These are phyloP conservation scores for Centaurea solstitialis DNA, from an alignment of 129 eudicot genomes.

Conservation along the genomic window DNA sequence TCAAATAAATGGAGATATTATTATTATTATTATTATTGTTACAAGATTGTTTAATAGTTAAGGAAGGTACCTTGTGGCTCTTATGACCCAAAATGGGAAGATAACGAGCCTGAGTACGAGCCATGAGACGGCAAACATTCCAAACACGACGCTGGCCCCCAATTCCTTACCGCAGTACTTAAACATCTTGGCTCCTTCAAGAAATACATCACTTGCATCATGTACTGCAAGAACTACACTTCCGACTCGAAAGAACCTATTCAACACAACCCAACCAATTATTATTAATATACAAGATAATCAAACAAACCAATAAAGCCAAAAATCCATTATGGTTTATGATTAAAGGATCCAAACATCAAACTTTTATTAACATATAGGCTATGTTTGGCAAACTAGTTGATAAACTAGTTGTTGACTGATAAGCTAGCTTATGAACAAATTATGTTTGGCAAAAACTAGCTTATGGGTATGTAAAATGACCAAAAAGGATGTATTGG, in stretches of 20 bases:
- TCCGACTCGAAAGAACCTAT: slow-evolving; percentile 72
- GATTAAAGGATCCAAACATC: no score
- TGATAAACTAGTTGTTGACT: no score
- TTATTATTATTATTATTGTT: not conserved
- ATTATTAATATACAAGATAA: no score
- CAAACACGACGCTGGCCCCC: slow-evolving; percentile 71
- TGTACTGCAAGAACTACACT: slow-evolving; percentile 67
- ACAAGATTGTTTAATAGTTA: not conserved
- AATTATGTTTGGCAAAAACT: no score
- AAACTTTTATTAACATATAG: no score
- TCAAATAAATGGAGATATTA: not conserved
- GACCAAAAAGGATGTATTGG: no score
- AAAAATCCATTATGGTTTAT: no score
- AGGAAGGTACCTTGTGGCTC: slow-evolving; percentile 53
- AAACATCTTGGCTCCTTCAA: slow-evolving; percentile 79
- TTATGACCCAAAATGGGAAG: slow-evolving; percentile 81
- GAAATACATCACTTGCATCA: slow-evolving; percentile 87
- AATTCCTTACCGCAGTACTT: slow-evolving; percentile 72
- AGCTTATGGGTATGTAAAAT: no score
- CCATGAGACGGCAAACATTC: slow-evolving; percentile 80
- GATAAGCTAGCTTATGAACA: no score
- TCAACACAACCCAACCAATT: not conserved
- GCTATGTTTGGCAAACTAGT: no score
- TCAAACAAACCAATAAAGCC: no score
- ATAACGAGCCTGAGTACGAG: slow-evolving; percentile 60